Percentiles rank a stretch among this genome's conserved stretches.
Evolutionary conservation across 805 yeast genomes (phyloP).

Genomic region (Candida silvicultrix): DNA sequence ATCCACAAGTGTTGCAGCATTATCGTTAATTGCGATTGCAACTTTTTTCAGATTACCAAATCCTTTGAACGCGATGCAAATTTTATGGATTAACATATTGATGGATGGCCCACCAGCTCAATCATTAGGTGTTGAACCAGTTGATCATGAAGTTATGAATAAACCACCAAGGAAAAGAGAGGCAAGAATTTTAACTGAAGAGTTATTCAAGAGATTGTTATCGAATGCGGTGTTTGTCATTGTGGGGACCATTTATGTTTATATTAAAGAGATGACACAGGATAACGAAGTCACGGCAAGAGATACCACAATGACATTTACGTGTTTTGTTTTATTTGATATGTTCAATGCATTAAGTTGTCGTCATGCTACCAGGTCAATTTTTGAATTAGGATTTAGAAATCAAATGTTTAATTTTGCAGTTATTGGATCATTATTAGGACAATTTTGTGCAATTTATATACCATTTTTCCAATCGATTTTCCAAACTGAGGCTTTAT

Average conservation of each 20-base stretch:
- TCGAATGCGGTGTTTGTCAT: slow-evolving; percentile 71
- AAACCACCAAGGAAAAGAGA: slow-evolving; percentile 91
- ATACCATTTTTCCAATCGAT: slow-evolving; percentile 87
- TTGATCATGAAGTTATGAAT: slow-evolving; percentile 90
- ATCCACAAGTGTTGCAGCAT: slow-evolving; percentile 93
- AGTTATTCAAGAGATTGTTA: slow-evolving; percentile 64
- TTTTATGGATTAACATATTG: slow-evolving; percentile 91
- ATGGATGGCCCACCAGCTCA: slow-evolving; percentile 99
- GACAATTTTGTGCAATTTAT: slow-evolving; percentile 91
- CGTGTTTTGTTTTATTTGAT: slow-evolving; percentile 92
- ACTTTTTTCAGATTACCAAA: slow-evolving; percentile 86
- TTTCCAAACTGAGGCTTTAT: slow-evolving; percentile 91
- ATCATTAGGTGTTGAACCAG: slow-evolving; percentile 95
- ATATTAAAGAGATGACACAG: slow-evolving; percentile 73
- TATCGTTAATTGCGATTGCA: slow-evolving; percentile 80
- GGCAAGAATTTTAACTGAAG: slow-evolving; percentile 73
- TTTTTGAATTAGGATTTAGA: slow-evolving; percentile 71
- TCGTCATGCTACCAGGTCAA: slow-evolving; percentile 80
- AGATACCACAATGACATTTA: slow-evolving; percentile 98
- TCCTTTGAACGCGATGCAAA: slow-evolving; percentile 97
- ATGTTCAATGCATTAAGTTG: slow-evolving; percentile 96
- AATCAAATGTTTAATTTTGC: slow-evolving; percentile 93
- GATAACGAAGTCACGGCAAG: slow-evolving; percentile 81
- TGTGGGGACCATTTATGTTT: slow-evolving; percentile 86
- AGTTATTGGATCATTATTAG: slow-evolving; percentile 78